Evolutionary conservation across 202 grass and related monocot species (phyloP), one percentile per base, ranked within the genome.

Genomic region (Carex sylvatica): DNA sequence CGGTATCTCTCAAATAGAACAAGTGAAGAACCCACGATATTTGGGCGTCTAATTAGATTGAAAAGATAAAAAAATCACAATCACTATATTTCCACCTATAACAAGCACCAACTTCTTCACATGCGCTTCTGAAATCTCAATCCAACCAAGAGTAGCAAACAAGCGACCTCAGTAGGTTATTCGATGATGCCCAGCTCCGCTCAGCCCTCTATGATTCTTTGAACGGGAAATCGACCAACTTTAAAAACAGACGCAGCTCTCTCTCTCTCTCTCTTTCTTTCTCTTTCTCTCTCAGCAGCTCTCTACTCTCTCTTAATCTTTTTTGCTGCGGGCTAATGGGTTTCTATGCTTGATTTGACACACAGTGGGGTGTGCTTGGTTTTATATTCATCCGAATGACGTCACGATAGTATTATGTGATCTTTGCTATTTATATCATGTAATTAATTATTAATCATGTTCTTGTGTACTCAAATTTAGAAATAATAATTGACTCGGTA

Each of bases 381-480:
- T 82, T 69, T 82, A 69, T 67, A 67, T 82, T 26, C 61, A 67
- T 54, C 40, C 16, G 12, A 15, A 28, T 82, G 80, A 58, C 46
- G 63, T 82, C 80, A 70, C 49, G 7, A 81, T 30, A 51, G 61
- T 53, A 54, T 82, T 82, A 69, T 82, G 40, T 82, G 63, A 82
- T 82, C 80, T 35, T 82, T 82, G 44, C 63, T 35, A 82, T 67
- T 82, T 82, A 70, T 82, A 63, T 70, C 62, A 9, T 66, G 53
- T 69, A 53, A 67, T 54, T 82, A 82, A 56, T 82, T 69, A 82
- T 67, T 82, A 82, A 82, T 70, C 13, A 35, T 70, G 63, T 82
- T 70, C 46, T 82, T 69, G 12, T 10, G 5, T 82, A 10, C 46
- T 33, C 23, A 8, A 1, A 55, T 75, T 75, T 75, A 31, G 24